Evolutionary conservation across 73 alveolate species (phyloP).

Genomic region (Symbiodinium natans): DNA sequence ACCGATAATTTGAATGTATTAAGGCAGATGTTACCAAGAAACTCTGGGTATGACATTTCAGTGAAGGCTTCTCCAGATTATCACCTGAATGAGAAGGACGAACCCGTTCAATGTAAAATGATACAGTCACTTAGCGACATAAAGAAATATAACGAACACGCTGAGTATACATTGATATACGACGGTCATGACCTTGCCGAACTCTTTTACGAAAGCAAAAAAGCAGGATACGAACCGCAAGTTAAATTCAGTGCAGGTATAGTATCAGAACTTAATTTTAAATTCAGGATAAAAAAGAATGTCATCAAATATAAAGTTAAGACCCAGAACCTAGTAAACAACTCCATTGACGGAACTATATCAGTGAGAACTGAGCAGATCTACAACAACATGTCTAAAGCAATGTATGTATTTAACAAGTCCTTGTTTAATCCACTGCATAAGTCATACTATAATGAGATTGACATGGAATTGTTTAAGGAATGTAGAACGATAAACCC

Average conservation of each 20-base stretch:
- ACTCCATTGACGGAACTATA: not conserved
- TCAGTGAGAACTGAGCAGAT: not conserved
- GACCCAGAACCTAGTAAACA: not conserved
- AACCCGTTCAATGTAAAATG: slow-evolving; percentile 6
- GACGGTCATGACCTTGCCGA: not conserved
- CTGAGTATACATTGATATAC: not conserved
- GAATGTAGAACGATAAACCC: not conserved
- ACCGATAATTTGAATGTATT: not conserved
- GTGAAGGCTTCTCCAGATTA: not conserved
- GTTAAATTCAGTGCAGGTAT: slow-evolving; percentile 23
- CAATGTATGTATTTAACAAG: not conserved
- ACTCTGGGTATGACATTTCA: not conserved
- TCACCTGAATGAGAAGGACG: slow-evolving; percentile 30
- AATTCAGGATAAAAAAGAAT: not conserved
- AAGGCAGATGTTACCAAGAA: not conserved
- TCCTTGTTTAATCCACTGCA: not conserved
- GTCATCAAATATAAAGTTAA: too few species aligned
- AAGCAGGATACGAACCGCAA: slow-evolving; percentile 24
- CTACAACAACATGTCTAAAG: not conserved
- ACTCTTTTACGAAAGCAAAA: not conserved
- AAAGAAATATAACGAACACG: not conserved
- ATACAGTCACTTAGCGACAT: not conserved
- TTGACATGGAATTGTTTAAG: not conserved
- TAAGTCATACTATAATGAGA: not conserved
- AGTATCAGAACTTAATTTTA: not conserved